These are phyloP conservation scores for Aureobasidium sp. DNA, from an alignment of 2,329 filamentous ascomycete species.

Conservation along the genomic window DNA sequence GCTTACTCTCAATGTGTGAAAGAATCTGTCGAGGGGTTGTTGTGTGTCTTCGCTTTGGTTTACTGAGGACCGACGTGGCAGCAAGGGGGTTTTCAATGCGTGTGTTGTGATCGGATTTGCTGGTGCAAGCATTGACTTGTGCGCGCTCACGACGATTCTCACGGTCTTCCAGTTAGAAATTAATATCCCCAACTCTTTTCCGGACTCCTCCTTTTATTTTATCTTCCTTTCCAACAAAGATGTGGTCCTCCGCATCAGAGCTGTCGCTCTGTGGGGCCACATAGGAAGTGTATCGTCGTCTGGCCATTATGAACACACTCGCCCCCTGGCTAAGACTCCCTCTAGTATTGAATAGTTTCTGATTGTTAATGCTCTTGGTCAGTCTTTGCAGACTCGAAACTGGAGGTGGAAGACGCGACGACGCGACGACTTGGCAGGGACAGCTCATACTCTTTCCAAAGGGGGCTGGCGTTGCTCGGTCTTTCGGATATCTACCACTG, in stretches of 20 bases:
- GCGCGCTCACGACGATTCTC: not conserved
- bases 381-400: not conserved
- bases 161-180: conserved; percentile 5
- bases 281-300: not conserved
- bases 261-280: not conserved
- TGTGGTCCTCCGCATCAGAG: not conserved
- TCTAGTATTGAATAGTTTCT: not conserved
- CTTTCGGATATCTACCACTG: not conserved
- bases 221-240: not conserved
- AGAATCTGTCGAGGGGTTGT: not conserved
- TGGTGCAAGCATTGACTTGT: not conserved
- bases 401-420: conserved; percentile 14
- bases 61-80: not conserved
- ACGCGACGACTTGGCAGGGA: conserved; percentile 14
- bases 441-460: conserved; percentile 1
- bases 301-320: not conserved
- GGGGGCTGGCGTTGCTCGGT: conserved; percentile 13
- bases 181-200: conserved; percentile 1
- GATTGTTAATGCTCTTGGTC: not conserved
- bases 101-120: not conserved
- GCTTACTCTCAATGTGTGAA: conserved; percentile 8
- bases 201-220: not conserved
- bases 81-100: not conserved
- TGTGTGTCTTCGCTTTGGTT: not conserved
- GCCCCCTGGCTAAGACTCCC: not conserved